phyloP scores from a whole-genome alignment of 1,139 yeast genomes.

The Spathaspora sp. region DNA sequence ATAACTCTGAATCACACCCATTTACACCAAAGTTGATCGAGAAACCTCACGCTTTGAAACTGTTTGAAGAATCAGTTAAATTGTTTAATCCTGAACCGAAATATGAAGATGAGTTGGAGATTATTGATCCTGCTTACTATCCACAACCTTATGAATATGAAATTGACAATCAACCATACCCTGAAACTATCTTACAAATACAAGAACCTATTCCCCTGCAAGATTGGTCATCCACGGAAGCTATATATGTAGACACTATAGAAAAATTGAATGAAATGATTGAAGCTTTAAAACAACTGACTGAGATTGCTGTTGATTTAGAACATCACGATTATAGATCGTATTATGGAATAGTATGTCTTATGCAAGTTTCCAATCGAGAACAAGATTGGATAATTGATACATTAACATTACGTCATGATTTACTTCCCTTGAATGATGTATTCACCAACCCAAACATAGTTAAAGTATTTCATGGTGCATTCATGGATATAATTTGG shows the following conservation, averaged over 20 bases:
- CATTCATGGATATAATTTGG: constrained; percentile 97
- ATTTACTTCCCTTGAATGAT: constrained; percentile 63
- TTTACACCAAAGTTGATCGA: constrained; percentile 68
- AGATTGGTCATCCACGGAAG: constrained; percentile 65
- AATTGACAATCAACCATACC: constrained; percentile 70
- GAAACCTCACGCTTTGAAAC: constrained; percentile 69
- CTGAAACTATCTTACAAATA: constrained; percentile 49
- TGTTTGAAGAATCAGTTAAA: constrained; percentile 51
- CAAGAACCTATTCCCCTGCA: constrained; percentile 54
- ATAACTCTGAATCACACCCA: constrained; percentile 69
- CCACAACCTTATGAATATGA: constrained; percentile 83
- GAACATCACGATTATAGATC: constrained; percentile 95
- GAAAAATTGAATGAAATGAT: constrained; percentile 57
- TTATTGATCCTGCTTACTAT: constrained; percentile 57
- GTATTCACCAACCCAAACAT: constrained; percentile 80
- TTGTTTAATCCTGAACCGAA: constrained; percentile 30
- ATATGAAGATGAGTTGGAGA: constrained; percentile 35
- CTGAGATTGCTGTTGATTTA: constrained; percentile 89
- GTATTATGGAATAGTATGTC: constrained; percentile 84
- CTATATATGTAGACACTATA: constrained; percentile 70
- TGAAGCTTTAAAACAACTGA: constrained; percentile 43
- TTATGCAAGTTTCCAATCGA: constrained; percentile 89
- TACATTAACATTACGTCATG: constrained; percentile 72
- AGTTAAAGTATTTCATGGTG: constrained; percentile 92
- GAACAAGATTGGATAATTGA: constrained; percentile 84